Evolutionary conservation across 306 rosid genomes (phyloP).

Genomic region (Corylus americana): DNA sequence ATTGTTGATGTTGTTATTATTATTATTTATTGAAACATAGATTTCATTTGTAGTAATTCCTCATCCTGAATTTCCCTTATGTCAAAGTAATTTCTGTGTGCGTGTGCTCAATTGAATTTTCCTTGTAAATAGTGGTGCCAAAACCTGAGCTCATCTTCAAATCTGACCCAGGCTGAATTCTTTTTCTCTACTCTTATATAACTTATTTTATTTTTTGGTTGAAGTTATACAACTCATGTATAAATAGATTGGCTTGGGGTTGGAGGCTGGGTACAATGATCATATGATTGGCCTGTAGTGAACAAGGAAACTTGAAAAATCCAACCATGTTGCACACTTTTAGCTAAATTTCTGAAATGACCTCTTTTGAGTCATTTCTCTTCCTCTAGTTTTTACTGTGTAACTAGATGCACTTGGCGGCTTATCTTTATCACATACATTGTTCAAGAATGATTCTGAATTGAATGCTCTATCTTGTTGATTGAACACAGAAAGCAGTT

Average conservation of each 20-base stretch:
- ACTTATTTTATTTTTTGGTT: background rate
- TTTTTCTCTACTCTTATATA: background rate
- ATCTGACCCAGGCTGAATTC: background rate
- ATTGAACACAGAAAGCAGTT: constrained; percentile 89
- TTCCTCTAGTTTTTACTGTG: constrained; percentile 17
- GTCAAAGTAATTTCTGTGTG: background rate
- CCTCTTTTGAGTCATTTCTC: constrained; percentile 2
- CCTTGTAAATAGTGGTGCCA: background rate
- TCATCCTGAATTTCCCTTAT: background rate
- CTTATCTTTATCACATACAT: constrained; percentile 11
- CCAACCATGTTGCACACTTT: background rate
- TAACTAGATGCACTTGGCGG: constrained; percentile 6
- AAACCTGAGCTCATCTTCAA: background rate
- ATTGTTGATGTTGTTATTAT: background rate
- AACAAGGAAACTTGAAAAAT: background rate
- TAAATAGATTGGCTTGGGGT: background rate
- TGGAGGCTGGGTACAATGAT: constrained; percentile 6
- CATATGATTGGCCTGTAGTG: background rate
- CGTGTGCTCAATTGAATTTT: background rate
- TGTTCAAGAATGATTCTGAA: constrained; percentile 27
- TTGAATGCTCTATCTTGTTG: constrained; percentile 42
- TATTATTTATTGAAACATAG: background rate
- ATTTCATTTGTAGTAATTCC: background rate
- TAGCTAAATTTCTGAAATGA: background rate
- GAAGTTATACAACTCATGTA: background rate